Evolutionary conservation across 805 yeast genomes (phyloP).

Genomic region (Candida vartiovaarae): DNA sequence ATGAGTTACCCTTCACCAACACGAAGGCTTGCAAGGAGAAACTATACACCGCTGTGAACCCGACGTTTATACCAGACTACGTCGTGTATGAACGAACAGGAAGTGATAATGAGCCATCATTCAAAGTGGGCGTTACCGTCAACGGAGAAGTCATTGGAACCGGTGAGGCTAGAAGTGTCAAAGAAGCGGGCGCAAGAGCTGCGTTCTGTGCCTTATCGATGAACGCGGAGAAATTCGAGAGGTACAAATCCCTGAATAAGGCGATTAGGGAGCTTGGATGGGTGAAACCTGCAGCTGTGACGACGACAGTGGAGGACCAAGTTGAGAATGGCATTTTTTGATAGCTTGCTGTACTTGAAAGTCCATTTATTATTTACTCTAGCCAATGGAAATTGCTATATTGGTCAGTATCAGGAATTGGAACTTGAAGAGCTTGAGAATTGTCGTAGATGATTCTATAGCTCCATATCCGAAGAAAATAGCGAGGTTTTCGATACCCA

Average conservation of each 20-base stretch:
- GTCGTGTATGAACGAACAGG: conserved; percentile 34
- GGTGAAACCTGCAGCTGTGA: background rate
- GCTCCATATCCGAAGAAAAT: too few species aligned
- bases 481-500: too few species aligned
- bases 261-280: background rate
- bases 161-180: conserved; percentile 55
- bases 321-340: background rate
- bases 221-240: conserved; percentile 40
- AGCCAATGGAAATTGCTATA: too few species aligned
- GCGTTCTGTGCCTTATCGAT: conserved; percentile 69
- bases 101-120: conserved; percentile 31
- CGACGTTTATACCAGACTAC: conserved; percentile 47
- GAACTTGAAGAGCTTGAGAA: too few species aligned
- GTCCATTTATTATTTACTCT: too few species aligned
- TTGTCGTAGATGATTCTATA: too few species aligned
- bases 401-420: too few species aligned
- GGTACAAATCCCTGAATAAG: conserved; percentile 24
- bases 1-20: conserved; percentile 31
- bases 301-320: background rate
- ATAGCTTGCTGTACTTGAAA: background rate
- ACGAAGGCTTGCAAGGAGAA: conserved; percentile 50
- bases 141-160: conserved; percentile 56
- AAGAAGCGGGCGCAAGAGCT: conserved; percentile 73
- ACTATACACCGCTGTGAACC: conserved; percentile 56
- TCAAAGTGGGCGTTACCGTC: conserved; percentile 53